phyloP scores from a whole-genome alignment of 225 moss, liverwort and hornwort genomes.

The Takakia lepidozioides region DNA sequence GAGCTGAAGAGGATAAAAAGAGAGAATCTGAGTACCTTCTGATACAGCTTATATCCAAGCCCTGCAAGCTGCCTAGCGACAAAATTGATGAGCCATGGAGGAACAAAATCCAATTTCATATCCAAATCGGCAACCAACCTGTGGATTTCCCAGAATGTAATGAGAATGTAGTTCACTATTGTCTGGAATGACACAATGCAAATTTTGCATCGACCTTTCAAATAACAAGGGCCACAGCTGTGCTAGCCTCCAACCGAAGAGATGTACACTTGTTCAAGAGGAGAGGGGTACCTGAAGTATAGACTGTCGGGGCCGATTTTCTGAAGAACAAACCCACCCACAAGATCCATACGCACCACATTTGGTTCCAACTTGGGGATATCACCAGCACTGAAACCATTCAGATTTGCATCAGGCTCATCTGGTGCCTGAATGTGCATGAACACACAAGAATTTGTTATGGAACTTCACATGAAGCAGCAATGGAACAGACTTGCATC shows the following conservation, averaged over 20 bases:
- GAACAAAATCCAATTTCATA: constrained; percentile 90
- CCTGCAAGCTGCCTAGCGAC: constrained; percentile 82
- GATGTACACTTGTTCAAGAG: too few species aligned
- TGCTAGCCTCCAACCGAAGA: too few species aligned
- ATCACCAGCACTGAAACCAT: constrained; percentile 58
- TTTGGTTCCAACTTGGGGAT: constrained; percentile 43
- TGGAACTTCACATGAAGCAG: too few species aligned
- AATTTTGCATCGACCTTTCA: too few species aligned
- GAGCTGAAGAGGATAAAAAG: neutral
- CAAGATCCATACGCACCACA: constrained; percentile 65
- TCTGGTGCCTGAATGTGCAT: constrained; percentile 79
- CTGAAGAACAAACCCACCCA: constrained; percentile 85
- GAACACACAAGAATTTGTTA: too few species aligned
- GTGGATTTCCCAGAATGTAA: constrained; percentile 7
- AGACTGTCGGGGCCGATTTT: constrained; percentile 51
- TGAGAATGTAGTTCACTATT: too few species aligned
- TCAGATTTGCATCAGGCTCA: constrained; percentile 55
- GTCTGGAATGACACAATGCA: too few species aligned
- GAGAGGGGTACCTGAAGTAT: constrained; percentile 56
- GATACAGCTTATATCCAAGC: constrained; percentile 90
- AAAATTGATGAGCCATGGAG: constrained; percentile 92
- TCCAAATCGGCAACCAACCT: constrained; percentile 81
- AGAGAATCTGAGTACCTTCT: constrained; percentile 52
- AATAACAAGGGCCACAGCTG: too few species aligned
- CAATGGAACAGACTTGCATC: too few species aligned